phyloP scores from a whole-genome alignment of 169 alveolate genomes.

The Miamiensis avidus region DNA sequence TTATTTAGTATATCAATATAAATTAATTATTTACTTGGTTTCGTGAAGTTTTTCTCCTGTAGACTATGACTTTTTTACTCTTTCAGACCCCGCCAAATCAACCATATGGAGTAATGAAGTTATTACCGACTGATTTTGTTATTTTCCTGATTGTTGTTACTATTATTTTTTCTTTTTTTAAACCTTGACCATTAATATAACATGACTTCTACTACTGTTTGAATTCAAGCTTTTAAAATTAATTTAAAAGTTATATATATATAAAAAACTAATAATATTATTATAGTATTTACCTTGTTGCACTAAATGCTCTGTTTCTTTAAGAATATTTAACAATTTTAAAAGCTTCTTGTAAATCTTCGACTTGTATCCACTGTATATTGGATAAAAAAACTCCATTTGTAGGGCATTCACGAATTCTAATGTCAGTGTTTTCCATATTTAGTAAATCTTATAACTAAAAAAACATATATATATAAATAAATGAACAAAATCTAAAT shows the following conservation, averaged over 20 bases:
- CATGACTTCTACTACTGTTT: conserved; percentile 73
- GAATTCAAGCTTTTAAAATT: conserved; percentile 60
- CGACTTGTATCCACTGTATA: conserved; percentile 68
- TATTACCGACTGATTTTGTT: not conserved
- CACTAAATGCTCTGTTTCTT: conserved; percentile 71
- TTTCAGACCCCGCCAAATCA: conserved; percentile 88
- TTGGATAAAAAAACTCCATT: conserved; percentile 80
- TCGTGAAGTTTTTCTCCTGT: conserved; percentile 78
- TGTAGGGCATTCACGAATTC: conserved; percentile 85
- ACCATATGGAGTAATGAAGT: conserved; percentile 68
- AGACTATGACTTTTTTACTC: conserved; percentile 79
- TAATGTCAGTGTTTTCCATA: conserved; percentile 69
- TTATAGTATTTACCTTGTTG: conserved; percentile 36
- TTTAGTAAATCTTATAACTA: conserved; percentile 65
- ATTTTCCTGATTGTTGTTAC: not conserved
- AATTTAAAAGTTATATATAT: not conserved
- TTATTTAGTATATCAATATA: too few species aligned
- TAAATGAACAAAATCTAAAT: not conserved
- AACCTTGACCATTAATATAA: conserved; percentile 77
- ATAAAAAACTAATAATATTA: not conserved
- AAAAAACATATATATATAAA: too few species aligned
- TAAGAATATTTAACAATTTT: conserved; percentile 68
- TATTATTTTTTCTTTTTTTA: conserved; percentile 63
- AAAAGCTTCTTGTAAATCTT: conserved; percentile 62
- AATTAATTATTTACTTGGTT: too few species aligned